These are phyloP conservation scores for Linderina pennispora DNA, from an alignment of 192 early-diverging fungal species.

Conservation along the genomic window DNA sequence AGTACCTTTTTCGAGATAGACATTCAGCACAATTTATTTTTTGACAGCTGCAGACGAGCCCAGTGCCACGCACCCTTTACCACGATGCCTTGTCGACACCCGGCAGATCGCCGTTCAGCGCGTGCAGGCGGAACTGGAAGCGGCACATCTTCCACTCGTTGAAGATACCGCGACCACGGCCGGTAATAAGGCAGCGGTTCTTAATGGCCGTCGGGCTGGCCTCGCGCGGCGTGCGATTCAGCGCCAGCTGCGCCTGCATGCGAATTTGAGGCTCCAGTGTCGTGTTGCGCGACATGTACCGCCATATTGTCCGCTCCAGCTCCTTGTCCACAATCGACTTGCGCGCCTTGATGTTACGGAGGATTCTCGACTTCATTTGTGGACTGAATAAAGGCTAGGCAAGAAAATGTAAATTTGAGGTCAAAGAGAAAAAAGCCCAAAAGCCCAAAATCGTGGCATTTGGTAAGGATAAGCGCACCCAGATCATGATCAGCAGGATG, in stretches of 20 bases:
- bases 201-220: constrained; percentile 58
- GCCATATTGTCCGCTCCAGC: constrained; percentile 65
- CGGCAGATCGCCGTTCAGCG: constrained; percentile 70
- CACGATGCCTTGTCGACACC: constrained; percentile 77
- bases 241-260: constrained; percentile 68
- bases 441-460: no score
- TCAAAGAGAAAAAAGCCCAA: neutral
- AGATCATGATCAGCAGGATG: no score
- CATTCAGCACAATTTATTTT: neutral
- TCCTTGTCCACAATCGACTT: constrained; percentile 61
- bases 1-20: neutral
- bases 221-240: constrained; percentile 60
- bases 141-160: constrained; percentile 69
- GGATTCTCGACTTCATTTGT: constrained; percentile 42
- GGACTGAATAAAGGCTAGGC: neutral
- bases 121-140: constrained; percentile 76
- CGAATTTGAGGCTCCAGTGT: constrained; percentile 65
- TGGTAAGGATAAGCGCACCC: no score
- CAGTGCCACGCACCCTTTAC: constrained; percentile 39
- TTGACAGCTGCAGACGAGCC: neutral
- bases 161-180: constrained; percentile 69
- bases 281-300: constrained; percentile 72
- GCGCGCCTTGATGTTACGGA: constrained; percentile 69
- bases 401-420: neutral
- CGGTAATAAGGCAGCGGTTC: constrained; percentile 70